phyloP scores from a whole-genome alignment of 306 rosid genomes.

The Vigna angularis region DNA sequence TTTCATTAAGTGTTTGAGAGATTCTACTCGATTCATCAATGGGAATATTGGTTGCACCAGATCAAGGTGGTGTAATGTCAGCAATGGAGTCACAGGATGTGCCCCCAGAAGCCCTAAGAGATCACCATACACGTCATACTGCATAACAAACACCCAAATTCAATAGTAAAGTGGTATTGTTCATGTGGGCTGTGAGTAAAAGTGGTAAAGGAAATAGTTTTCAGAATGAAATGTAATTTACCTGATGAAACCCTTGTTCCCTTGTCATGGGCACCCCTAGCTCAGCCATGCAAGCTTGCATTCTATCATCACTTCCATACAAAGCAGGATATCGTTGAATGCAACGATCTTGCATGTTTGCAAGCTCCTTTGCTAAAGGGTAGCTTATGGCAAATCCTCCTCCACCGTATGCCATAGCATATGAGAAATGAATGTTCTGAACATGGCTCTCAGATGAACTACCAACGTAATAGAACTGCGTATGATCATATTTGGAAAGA shows the following conservation, averaged over 20 bases:
- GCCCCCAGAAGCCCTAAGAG: slow-evolving; percentile 74
- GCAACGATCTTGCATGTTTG: slow-evolving; percentile 27
- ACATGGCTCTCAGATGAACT: slow-evolving; percentile 16
- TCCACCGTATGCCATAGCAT: slow-evolving; percentile 28
- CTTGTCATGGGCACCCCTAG: slow-evolving; percentile 1
- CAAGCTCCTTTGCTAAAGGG: background rate
- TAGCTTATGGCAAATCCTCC: slow-evolving; percentile 30
- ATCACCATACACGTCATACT: slow-evolving; percentile 88
- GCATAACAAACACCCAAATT: slow-evolving; percentile 39
- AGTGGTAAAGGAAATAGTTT: too few relatives aligned
- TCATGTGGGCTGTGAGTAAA: too few relatives aligned
- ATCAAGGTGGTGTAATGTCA: slow-evolving; percentile 79
- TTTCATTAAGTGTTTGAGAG: slow-evolving; percentile 65
- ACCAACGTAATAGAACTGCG: background rate
- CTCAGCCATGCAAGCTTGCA: slow-evolving; percentile 31
- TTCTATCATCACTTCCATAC: slow-evolving; percentile 28
- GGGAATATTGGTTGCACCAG: slow-evolving; percentile 82
- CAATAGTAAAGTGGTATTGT: too few relatives aligned
- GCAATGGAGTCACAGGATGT: slow-evolving; percentile 75
- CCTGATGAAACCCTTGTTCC: slow-evolving; percentile 4
- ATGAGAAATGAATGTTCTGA: slow-evolving; percentile 21
- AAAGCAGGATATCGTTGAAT: slow-evolving; percentile 14
- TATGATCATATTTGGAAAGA: slow-evolving; percentile 10
- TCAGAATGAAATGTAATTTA: background rate
- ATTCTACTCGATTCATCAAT: slow-evolving; percentile 49